phyloP scores from a whole-genome alignment of 371 early-diverging fungal genomes.

The Rhizopus stolonifer region DNA sequence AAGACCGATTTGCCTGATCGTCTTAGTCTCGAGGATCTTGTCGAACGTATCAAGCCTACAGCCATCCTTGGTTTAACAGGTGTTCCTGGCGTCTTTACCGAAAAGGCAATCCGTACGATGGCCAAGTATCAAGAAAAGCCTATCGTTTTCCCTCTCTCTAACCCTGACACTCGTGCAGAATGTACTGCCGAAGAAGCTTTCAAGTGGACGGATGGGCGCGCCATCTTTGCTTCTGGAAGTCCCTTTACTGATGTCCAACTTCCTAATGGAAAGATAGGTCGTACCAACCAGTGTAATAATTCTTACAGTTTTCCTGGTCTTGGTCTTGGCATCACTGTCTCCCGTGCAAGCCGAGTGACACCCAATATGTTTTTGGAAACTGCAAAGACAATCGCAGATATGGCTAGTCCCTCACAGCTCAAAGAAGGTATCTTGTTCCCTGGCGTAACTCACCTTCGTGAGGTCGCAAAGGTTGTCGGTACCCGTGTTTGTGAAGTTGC shows the following conservation, averaged over 20 bases:
- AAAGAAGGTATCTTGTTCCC: constrained; percentile 63
- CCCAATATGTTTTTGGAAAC: constrained; percentile 64
- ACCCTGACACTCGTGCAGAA: constrained; percentile 66
- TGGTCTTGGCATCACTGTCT: constrained; percentile 59
- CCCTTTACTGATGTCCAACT: constrained; percentile 53
- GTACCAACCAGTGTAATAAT: constrained; percentile 67
- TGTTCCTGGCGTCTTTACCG: constrained; percentile 58
- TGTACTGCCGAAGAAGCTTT: constrained; percentile 67
- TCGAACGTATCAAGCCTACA: constrained; percentile 62
- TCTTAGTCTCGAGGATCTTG: constrained; percentile 52
- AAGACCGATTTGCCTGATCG: constrained; percentile 56
- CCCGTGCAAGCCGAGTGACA: constrained; percentile 55
- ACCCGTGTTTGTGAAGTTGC: constrained; percentile 64
- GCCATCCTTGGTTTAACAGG: constrained; percentile 64
- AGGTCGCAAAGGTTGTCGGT: constrained; percentile 55
- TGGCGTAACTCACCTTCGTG: constrained; percentile 52
- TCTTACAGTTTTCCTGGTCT: constrained; percentile 63
- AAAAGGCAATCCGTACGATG: constrained; percentile 60
- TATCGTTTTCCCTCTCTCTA: constrained; percentile 63
- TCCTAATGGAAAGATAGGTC: constrained; percentile 47
- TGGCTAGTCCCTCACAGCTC: constrained; percentile 58
- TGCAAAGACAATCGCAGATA: constrained; percentile 57
- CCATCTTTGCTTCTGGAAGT: constrained; percentile 65
- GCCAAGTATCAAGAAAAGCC: constrained; percentile 59
- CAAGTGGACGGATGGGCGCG: constrained; percentile 60